These are phyloP conservation scores for Limnomonas spitsbergensis DNA, from an alignment of 139 green algal genomes.

Conservation along the genomic window DNA sequence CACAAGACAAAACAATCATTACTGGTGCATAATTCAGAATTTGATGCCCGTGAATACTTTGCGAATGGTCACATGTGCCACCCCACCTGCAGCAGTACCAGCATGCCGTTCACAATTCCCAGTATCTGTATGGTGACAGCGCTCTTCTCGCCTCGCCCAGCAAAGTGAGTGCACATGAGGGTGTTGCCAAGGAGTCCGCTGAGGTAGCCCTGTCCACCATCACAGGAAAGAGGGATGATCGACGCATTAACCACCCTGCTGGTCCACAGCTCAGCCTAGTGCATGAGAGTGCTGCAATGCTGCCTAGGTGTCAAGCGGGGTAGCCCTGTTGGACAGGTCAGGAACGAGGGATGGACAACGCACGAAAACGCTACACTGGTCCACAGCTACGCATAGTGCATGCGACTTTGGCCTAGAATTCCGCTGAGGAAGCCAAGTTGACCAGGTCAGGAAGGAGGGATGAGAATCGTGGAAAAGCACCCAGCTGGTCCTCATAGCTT, in stretches of 20 bases:
- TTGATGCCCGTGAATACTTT: too few relatives aligned
- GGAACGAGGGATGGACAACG: too few relatives aligned
- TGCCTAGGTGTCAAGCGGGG: background rate
- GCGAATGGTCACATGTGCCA: too few relatives aligned
- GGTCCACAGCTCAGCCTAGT: background rate
- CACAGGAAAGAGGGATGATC: background rate
- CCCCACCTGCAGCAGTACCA: conserved; percentile 70
- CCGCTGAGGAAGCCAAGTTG: too few relatives aligned
- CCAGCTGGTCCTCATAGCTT: too few relatives aligned
- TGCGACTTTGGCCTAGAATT: too few relatives aligned
- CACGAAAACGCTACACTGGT: too few relatives aligned
- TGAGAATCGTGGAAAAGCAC: too few relatives aligned
- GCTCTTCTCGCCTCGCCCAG: conserved; percentile 53
- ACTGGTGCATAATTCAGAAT: too few relatives aligned
- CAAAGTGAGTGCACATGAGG: conserved; percentile 76
- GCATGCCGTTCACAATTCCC: conserved; percentile 66
- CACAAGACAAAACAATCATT: too few relatives aligned
- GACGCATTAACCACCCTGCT: background rate
- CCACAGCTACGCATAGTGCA: too few relatives aligned
- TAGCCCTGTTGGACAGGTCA: background rate
- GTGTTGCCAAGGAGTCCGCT: conserved; percentile 68
- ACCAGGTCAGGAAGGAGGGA: too few relatives aligned
- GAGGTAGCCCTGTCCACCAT: conserved; percentile 46
- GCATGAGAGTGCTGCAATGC: background rate
- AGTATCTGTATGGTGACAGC: conserved; percentile 70